phyloP scores from a whole-genome alignment of 345 rosid species.

The Pistacia vera region DNA sequence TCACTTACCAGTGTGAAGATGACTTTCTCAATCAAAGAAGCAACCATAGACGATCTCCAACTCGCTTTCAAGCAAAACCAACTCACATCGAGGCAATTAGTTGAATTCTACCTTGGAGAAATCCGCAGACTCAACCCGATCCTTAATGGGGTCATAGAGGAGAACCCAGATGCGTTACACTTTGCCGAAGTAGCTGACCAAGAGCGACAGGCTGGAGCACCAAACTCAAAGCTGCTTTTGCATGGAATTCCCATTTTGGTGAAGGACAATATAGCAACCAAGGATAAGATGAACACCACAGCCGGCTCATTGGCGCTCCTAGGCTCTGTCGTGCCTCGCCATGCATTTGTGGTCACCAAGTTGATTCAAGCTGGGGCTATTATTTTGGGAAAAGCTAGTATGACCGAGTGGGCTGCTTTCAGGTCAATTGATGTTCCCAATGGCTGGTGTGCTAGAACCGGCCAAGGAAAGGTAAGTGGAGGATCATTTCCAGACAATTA shows the following conservation, averaged over 20 bases:
- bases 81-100: conserved; percentile 62
- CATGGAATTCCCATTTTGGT: conserved; percentile 71
- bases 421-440: conserved; percentile 24
- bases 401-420: conserved; percentile 64
- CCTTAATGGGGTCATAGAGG: conserved; percentile 62
- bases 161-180: conserved; percentile 63
- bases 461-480: conserved; percentile 62
- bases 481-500: too few relatives aligned
- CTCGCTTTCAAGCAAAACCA: conserved; percentile 46
- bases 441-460: conserved; percentile 65
- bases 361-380: conserved; percentile 63
- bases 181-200: conserved; percentile 62
- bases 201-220: conserved; percentile 35
- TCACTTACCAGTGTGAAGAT: neutral
- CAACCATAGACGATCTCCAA: conserved; percentile 42
- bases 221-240: conserved; percentile 29
- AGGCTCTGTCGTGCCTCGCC: conserved; percentile 59
- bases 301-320: conserved; percentile 70
- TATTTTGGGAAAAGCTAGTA: conserved; percentile 41
- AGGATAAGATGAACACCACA: conserved; percentile 66
- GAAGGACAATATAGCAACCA: conserved; percentile 69
- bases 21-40: conserved; percentile 47
- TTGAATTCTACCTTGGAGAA: conserved; percentile 48
- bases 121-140: conserved; percentile 48
- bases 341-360: conserved; percentile 64